phyloP scores from a whole-genome alignment of 495 filamentous ascomycete genomes.

The Xylaria venustula region DNA sequence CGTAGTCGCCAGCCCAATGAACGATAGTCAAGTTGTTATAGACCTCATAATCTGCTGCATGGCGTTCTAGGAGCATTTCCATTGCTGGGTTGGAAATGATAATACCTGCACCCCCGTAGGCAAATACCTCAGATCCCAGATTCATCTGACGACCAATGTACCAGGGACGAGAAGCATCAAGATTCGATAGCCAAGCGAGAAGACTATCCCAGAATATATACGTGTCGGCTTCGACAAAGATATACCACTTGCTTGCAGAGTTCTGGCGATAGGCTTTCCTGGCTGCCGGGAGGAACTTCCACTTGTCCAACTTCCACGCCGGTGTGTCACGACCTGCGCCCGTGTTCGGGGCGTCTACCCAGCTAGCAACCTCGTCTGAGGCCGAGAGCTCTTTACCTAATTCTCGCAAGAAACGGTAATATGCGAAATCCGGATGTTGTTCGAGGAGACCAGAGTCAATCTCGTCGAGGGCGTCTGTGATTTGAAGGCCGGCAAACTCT shows the following conservation, averaged over 20 bases:
- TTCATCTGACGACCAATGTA: constrained; percentile 46
- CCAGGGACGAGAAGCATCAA: constrained; percentile 38
- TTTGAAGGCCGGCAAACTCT: constrained; percentile 3
- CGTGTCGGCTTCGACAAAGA: constrained; percentile 8
- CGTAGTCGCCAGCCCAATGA: constrained; percentile 49
- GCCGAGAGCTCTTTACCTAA: neutral
- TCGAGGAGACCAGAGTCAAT: neutral
- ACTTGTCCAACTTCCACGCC: constrained; percentile 13
- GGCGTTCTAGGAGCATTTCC: constrained; percentile 24
- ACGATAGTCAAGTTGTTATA: constrained; percentile 24
- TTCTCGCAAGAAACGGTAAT: constrained; percentile 4
- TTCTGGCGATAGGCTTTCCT: constrained; percentile 7
- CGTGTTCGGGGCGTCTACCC: constrained; percentile 5
- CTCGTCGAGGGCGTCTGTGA: constrained; percentile 6
- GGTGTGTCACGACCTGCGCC: constrained; percentile 5
- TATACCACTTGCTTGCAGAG: constrained; percentile 4
- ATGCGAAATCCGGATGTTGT: constrained; percentile 4
- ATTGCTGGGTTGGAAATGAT: constrained; percentile 47
- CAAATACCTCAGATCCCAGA: constrained; percentile 32
- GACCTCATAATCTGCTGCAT: neutral
- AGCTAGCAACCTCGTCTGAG: neutral
- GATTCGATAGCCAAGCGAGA: constrained; percentile 9
- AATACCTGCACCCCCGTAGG: constrained; percentile 51
- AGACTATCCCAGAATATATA: constrained; percentile 6
- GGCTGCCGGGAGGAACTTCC: constrained; percentile 10